phyloP scores from a whole-genome alignment of 495 filamentous ascomycete species.

The Penicillium soppii region DNA sequence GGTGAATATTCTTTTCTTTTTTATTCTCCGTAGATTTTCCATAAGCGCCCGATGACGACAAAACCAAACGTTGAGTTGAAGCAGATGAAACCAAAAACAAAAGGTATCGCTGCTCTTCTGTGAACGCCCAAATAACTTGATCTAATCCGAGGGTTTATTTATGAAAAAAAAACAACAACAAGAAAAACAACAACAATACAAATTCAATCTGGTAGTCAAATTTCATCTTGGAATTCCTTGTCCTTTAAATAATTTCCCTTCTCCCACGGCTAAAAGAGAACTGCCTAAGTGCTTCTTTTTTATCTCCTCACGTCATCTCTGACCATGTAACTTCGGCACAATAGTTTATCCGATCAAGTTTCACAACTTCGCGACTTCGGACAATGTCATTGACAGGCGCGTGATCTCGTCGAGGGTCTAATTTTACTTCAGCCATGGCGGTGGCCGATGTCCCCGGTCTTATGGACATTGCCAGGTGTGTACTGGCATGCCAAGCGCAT shows the following conservation, averaged over 20 bases:
- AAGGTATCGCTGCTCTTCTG: slow-evolving; percentile 45
- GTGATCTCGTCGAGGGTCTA: not conserved
- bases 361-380: slow-evolving; percentile 12
- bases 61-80: slow-evolving; percentile 36
- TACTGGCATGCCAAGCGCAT: too few species aligned
- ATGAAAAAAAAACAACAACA: too few species aligned
- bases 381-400: too few species aligned
- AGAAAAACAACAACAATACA: too few species aligned
- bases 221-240: slow-evolving; percentile 1
- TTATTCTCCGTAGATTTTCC: too few species aligned
- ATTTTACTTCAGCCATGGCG: slow-evolving; percentile 29
- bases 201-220: too few species aligned
- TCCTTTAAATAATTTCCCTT: too few species aligned
- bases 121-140: slow-evolving; percentile 55
- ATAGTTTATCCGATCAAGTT: slow-evolving; percentile 21
- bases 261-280: too few species aligned
- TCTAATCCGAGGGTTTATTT: slow-evolving; percentile 52
- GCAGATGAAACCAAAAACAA: slow-evolving; percentile 32
- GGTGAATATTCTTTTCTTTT: slow-evolving; percentile 20
- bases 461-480: slow-evolving; percentile 48
- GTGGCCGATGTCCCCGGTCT: slow-evolving; percentile 43
- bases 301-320: not conserved
- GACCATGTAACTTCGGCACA: slow-evolving; percentile 13
- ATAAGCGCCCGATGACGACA: slow-evolving; percentile 42
- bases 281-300: not conserved